phyloP scores from a whole-genome alignment of 1,284 basidiomycete genomes.

The Sporisorium exsertum region DNA sequence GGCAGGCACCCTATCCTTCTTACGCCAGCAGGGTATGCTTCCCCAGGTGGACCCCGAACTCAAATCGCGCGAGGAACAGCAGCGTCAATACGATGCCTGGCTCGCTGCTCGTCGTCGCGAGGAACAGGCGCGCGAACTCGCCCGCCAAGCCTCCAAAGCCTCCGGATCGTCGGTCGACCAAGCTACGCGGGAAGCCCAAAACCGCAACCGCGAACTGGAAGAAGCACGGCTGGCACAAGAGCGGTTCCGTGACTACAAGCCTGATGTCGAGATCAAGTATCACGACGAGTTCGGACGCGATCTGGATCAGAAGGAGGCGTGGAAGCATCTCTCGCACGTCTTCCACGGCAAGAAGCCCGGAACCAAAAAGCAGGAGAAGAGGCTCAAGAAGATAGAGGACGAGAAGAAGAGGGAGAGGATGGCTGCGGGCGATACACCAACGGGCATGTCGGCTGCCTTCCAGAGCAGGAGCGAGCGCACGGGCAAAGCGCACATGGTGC shows the following conservation, averaged over 20 bases:
- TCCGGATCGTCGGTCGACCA: slow-evolving; percentile 78
- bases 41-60: slow-evolving; percentile 77
- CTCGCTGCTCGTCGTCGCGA: slow-evolving; percentile 83
- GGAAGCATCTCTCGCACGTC: slow-evolving; percentile 69
- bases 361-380: slow-evolving; percentile 64
- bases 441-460: slow-evolving; percentile 65
- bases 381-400: slow-evolving; percentile 61
- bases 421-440: slow-evolving; percentile 66
- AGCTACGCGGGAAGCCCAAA: slow-evolving; percentile 92
- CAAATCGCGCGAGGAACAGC: slow-evolving; percentile 81
- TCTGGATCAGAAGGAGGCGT: slow-evolving; percentile 85
- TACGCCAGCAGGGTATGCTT: slow-evolving; percentile 91
- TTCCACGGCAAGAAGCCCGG: slow-evolving; percentile 68
- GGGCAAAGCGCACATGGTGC: slow-evolving; percentile 68
- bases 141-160: slow-evolving; percentile 73
- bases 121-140: slow-evolving; percentile 82
- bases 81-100: slow-evolving; percentile 90
- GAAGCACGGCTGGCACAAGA: slow-evolving; percentile 87
- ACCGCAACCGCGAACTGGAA: slow-evolving; percentile 87
- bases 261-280: slow-evolving; percentile 95
- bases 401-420: slow-evolving; percentile 65
- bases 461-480: slow-evolving; percentile 59
- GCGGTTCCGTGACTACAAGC: slow-evolving; percentile 91
- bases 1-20: slow-evolving; percentile 85
- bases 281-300: slow-evolving; percentile 88